Conservation (phyloP, 805 yeast species). For the Lipomyces yamadae region DNA sequence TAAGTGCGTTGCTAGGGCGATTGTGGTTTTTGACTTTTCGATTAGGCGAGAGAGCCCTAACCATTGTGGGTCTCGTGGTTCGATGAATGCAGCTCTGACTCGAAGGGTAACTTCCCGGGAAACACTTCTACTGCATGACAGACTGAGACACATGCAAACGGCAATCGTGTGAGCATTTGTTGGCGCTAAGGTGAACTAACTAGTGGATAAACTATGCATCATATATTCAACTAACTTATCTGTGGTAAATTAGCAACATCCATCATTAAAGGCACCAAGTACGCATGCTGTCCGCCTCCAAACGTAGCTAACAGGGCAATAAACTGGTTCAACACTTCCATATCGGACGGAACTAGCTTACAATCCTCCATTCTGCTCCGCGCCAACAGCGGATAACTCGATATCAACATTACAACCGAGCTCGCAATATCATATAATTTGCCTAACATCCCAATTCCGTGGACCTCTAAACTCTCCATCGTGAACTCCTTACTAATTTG, state of each 20-base stretch:
- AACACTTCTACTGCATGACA: too few relatives aligned
- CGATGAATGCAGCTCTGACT: too few relatives aligned
- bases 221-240: background rate
- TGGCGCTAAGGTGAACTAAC: too few relatives aligned
- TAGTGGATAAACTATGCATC: too few relatives aligned
- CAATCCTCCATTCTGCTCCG: background rate
- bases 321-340: slow-evolving; percentile 14
- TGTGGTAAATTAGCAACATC: background rate
- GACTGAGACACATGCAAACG: too few relatives aligned
- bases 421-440: slow-evolving; percentile 25
- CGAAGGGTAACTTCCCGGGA: too few relatives aligned
- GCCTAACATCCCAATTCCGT: slow-evolving; percentile 23
- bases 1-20: too few relatives aligned
- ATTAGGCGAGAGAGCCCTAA: too few relatives aligned
- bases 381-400: background rate
- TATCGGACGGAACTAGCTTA: background rate
- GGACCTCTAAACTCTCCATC: slow-evolving; percentile 18
- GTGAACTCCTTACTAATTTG: background rate
- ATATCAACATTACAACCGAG: background rate
- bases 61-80: too few relatives aligned
- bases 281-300: slow-evolving; percentile 25
- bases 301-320: slow-evolving; percentile 18
- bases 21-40: too few relatives aligned
- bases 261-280: slow-evolving; percentile 17
- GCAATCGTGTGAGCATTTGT: too few relatives aligned